Conservation (phyloP, 768 basidiomycete species). For the Fistulinella prunicolor region DNA sequence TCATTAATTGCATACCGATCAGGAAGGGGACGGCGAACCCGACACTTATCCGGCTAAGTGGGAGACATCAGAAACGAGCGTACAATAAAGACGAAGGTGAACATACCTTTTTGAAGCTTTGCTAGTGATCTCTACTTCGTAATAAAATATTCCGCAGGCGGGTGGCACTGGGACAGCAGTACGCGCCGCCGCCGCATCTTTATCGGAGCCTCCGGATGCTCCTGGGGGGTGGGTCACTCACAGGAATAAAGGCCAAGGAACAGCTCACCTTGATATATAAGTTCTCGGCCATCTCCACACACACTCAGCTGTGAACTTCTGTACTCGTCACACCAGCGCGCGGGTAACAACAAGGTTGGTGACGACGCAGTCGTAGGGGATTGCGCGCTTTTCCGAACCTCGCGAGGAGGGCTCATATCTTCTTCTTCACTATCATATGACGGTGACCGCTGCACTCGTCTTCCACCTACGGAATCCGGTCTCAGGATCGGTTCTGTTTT, state of each 20-base stretch:
- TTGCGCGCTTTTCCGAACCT: slow-evolving; percentile 29
- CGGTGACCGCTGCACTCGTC: slow-evolving; percentile 36
- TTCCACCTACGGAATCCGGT: slow-evolving; percentile 18
- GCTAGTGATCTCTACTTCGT: slow-evolving; percentile 81
- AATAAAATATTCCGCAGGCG: slow-evolving; percentile 92
- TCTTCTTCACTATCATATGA: slow-evolving; percentile 69
- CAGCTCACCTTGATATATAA: slow-evolving; percentile 62
- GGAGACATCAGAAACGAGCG: slow-evolving; percentile 16
- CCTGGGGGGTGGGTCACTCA: slow-evolving; percentile 34
- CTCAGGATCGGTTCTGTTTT: slow-evolving; percentile 34
- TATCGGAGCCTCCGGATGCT: slow-evolving; percentile 57
- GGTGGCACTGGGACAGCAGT: slow-evolving; percentile 76
- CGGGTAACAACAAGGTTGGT: slow-evolving; percentile 59
- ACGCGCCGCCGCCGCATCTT: slow-evolving; percentile 82
- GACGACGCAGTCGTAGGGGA: slow-evolving; percentile 25
- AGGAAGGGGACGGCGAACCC: slow-evolving; percentile 49
- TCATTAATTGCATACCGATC: slow-evolving; percentile 8
- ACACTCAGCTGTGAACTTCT: slow-evolving; percentile 58
- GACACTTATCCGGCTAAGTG: slow-evolving; percentile 69
- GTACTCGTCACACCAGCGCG: slow-evolving; percentile 74
- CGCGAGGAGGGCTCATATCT: slow-evolving; percentile 50
- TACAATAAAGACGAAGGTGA: neutral
- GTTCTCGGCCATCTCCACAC: slow-evolving; percentile 68
- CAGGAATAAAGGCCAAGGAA: neutral
- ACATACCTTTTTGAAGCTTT: slow-evolving; percentile 78